Percentiles rank a stretch among this genome's conserved stretches.
phyloP scores from a whole-genome alignment of 495 filamentous ascomycete genomes.

The Trichoderma reesei region DNA sequence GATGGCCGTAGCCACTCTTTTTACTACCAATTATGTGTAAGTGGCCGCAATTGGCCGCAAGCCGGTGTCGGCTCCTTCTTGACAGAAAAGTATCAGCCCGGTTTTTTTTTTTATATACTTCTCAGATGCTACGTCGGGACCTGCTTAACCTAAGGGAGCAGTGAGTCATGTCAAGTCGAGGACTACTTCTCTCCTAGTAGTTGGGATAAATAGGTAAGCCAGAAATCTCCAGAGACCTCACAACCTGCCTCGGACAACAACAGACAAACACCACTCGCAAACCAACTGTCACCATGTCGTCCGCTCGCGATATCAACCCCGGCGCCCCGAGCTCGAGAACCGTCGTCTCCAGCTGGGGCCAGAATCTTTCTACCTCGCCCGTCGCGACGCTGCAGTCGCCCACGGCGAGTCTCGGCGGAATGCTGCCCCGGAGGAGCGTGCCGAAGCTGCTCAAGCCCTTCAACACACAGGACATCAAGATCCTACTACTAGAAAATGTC shows the following conservation, averaged over 20 bases:
- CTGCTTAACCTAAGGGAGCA: too few species aligned
- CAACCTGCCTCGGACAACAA: too few species aligned
- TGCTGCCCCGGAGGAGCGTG: conserved; percentile 9
- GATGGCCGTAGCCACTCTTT: too few species aligned
- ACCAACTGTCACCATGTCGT: not conserved
- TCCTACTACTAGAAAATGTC: conserved; percentile 90
- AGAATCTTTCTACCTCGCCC: conserved; percentile 47
- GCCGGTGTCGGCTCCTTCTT: not conserved
- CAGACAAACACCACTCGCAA: too few species aligned
- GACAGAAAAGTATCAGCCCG: not conserved
- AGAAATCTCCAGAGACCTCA: too few species aligned
- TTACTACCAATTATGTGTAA: too few species aligned
- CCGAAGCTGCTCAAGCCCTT: conserved; percentile 91
- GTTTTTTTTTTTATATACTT: not conserved
- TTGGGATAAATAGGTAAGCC: too few species aligned
- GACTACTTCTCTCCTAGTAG: too few species aligned
- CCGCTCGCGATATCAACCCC: not conserved
- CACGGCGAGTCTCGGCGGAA: conserved; percentile 35
- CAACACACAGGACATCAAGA: conserved; percentile 88
- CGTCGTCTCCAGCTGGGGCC: conserved; percentile 3
- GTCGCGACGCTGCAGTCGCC: conserved; percentile 55
- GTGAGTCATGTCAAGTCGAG: not conserved
- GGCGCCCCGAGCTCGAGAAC: not conserved
- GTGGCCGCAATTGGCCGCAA: not conserved
- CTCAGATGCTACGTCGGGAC: not conserved